phyloP scores from a whole-genome alignment of 345 rosid genomes.

The Rhodomyrtus tomentosa region DNA sequence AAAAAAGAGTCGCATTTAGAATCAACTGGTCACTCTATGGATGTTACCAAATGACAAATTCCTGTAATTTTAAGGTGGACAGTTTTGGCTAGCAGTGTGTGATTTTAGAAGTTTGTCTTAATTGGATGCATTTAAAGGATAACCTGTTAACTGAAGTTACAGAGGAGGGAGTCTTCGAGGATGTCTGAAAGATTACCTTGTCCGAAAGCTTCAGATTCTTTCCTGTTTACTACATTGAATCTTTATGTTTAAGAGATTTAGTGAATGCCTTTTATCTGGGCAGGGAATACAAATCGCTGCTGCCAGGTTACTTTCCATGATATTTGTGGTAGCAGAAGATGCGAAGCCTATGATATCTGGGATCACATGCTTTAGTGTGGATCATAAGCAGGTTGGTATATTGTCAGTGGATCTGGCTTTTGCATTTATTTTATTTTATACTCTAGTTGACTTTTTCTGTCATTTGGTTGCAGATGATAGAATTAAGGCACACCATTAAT shows the following conservation, averaged over 20 bases:
- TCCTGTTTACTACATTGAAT: neutral
- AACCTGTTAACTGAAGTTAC: neutral
- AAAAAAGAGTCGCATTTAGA: neutral
- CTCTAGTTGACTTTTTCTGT: neutral
- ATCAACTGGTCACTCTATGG: neutral
- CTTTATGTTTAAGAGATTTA: neutral
- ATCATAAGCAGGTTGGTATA: conserved; percentile 62
- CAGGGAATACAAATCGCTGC: conserved; percentile 71
- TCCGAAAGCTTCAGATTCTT: neutral
- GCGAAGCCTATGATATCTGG: conserved; percentile 35
- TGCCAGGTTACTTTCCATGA: conserved; percentile 43
- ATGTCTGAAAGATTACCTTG: neutral
- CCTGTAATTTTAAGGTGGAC: neutral
- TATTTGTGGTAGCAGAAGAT: conserved; percentile 43
- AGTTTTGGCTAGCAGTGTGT: neutral
- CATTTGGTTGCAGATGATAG: conserved; percentile 37
- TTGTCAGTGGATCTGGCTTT: conserved; percentile 2
- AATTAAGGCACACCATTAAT: conserved; percentile 34
- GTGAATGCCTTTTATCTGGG: conserved; percentile 4
- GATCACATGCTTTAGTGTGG: conserved; percentile 53
- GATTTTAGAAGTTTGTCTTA: neutral
- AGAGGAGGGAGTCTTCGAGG: neutral
- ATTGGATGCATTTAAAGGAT: neutral
- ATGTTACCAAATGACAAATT: neutral
- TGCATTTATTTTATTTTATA: neutral